Evolutionary conservation across 169 alveolate species (phyloP).

Genomic region (Eimeria tenella): DNA sequence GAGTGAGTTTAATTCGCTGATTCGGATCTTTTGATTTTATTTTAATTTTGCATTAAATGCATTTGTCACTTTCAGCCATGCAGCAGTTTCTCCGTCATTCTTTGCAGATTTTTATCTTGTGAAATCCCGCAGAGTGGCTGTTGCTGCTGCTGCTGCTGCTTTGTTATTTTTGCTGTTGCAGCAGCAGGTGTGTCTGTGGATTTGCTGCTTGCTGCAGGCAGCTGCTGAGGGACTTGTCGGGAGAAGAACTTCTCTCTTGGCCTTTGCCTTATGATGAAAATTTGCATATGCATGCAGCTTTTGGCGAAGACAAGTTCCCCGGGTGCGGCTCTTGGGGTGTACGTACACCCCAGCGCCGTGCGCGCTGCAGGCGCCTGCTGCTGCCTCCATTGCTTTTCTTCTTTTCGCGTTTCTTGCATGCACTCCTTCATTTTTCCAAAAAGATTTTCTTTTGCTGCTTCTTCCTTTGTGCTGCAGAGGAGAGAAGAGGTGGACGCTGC

Average conservation of each 20-base stretch:
- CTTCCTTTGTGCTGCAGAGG: constrained; percentile 18
- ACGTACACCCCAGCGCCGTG: background rate
- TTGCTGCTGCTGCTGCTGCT: background rate
- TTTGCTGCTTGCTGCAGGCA: constrained; percentile 36
- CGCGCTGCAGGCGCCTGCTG: too few species aligned
- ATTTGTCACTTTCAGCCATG: background rate
- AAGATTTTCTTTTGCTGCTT: background rate
- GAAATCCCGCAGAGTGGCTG: background rate
- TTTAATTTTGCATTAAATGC: background rate
- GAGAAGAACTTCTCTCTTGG: constrained; percentile 69
- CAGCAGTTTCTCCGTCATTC: background rate
- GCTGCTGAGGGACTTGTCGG: constrained; percentile 68
- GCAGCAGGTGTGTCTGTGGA: background rate
- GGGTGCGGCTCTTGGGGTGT: constrained; percentile 31
- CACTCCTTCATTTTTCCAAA: too few species aligned
- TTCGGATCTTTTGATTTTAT: background rate
- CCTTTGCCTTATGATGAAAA: constrained; percentile 74
- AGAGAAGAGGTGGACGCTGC: constrained; percentile 50
- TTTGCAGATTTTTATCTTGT: too few species aligned
- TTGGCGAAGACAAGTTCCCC: constrained; percentile 20
- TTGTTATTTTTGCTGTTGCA: background rate
- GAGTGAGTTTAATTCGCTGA: background rate
- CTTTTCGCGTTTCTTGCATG: too few species aligned
- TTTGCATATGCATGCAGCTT: constrained; percentile 67
- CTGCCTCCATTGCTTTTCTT: too few species aligned